Percentiles rank a stretch among this genome's conserved stretches.
Conservation (phyloP, 2,329 filamentous ascomycete genomes). For the Colletotrichum musicola region DNA sequence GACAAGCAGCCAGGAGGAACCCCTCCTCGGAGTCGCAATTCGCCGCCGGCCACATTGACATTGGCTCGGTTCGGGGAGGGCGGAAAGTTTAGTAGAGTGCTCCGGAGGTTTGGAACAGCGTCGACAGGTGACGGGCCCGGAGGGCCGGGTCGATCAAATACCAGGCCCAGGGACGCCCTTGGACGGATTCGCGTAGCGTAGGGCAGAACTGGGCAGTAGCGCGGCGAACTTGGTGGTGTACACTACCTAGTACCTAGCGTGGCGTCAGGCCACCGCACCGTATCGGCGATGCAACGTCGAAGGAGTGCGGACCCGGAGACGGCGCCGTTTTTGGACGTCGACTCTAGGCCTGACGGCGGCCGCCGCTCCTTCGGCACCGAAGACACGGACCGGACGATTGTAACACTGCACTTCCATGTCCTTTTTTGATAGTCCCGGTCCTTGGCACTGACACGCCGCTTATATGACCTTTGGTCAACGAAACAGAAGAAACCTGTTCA, state of each 20-base stretch:
- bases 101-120: slow-evolving; percentile 3
- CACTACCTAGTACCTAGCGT: too few species aligned
- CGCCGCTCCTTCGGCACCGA: slow-evolving; percentile 30
- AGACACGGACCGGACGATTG: slow-evolving; percentile 19
- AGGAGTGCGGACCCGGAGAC: slow-evolving; percentile 21
- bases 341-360: background rate
- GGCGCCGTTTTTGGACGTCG: slow-evolving; percentile 25
- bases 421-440: too few species aligned
- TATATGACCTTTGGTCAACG: background rate
- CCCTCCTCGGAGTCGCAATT: background rate
- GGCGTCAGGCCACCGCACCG: slow-evolving; percentile 15
- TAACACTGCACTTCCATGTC: too few species aligned
- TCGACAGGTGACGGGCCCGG: slow-evolving; percentile 12
- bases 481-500: too few species aligned
- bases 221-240: too few species aligned
- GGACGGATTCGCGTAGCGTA: slow-evolving; percentile 12
- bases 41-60: slow-evolving; percentile 7
- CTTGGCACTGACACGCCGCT: background rate
- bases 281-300: slow-evolving; percentile 26
- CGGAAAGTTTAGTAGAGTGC: slow-evolving; percentile 15
- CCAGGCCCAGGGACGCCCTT: slow-evolving; percentile 31
- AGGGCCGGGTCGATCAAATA: slow-evolving; percentile 30
- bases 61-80: slow-evolving; percentile 1
- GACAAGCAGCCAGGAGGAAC: slow-evolving; percentile 2
- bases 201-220: background rate